Evolutionary conservation across 2,329 filamentous ascomycete genomes (phyloP), one percentile per base, ranked within the genome.

Genomic region (Tolypocladium inflatum): DNA sequence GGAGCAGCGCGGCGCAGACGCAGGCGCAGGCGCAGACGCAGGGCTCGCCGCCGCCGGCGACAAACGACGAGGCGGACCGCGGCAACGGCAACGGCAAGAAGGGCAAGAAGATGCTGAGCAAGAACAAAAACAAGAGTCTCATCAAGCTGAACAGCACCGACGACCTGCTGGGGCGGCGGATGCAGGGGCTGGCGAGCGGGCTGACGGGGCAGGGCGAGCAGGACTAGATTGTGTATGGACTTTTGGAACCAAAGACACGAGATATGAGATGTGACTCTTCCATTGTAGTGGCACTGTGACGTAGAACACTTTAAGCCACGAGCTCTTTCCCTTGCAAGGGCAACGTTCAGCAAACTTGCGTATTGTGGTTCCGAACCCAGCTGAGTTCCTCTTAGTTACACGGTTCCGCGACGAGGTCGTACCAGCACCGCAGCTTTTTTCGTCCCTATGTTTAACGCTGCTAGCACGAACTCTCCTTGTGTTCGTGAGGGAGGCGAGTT

Each of bases 91-190:
- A 58, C 21, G 61, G 55, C 45, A 64, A 64, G 64, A 66, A 59
- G 53, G 65, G 59, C 59, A 69, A 64, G 63, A 68, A 65, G 58
- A 66, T 64, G 55, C 61, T 70, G 56, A 67, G 66, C 62, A 82
- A 74, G 63, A 73, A 76, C 54, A 76, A 75, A 67, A 73, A 76
- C 54, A 76, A 75, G 67, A 79, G 76, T 53, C 64, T 84, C 37
- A 71, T 81, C 17, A 81, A 79, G 70, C 73, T 85, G 54, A 77
- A 78, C 59, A 84, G 82, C 68, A 78, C 80, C 43, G 82, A 84
- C 59, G 82, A 85, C 63, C 64, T 85, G 63, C 72, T 85, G 13
- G 76, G 79, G 0, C 71, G 82, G 61, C 74, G 82, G 54, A 85
- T 85, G 82, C 77, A 84, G 58, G 82, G 82, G 1, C 72, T 85